phyloP scores from a whole-genome alignment of 148 eudicot genomes.

The Rhododendron ferrugineum region DNA sequence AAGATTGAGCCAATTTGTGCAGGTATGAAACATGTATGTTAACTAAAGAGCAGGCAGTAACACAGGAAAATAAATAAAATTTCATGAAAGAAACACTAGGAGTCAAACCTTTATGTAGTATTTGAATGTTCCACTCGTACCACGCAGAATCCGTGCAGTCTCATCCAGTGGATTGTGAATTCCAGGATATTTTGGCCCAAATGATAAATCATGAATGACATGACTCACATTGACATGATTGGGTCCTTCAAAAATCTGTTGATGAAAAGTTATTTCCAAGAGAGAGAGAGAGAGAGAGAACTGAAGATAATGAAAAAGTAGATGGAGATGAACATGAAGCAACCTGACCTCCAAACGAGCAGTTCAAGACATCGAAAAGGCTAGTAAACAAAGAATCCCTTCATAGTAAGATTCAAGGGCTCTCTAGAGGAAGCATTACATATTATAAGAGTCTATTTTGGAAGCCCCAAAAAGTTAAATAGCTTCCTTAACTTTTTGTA shows the following conservation, averaged over 20 bases:
- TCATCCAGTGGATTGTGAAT: slow-evolving; percentile 92
- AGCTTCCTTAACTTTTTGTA: background rate
- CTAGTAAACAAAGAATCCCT: background rate
- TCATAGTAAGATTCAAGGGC: slow-evolving; percentile 1
- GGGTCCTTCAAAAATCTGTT: slow-evolving; percentile 88
- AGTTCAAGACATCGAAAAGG: background rate
- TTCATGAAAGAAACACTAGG: background rate
- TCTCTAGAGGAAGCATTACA: background rate
- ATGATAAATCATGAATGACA: slow-evolving; percentile 87
- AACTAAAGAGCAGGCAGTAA: background rate
- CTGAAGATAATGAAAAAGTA: slow-evolving; percentile 3
- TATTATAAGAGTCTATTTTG: background rate
- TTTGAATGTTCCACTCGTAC: slow-evolving; percentile 85
- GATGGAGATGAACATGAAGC: background rate
- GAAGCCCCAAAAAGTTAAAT: background rate
- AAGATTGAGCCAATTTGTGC: background rate
- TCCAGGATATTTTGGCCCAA: slow-evolving; percentile 97
- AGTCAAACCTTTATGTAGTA: slow-evolving; percentile 83
- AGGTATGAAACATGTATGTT: background rate
- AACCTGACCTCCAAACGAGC: background rate
- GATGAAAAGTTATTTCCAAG: background rate
- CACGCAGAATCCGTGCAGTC: slow-evolving; percentile 68
- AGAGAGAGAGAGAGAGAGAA: background rate
- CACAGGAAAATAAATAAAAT: background rate
- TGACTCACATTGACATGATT: slow-evolving; percentile 95